These are phyloP conservation scores for Ilex aquifolium DNA, from an alignment of 257 asterid species.

Conservation along the genomic window DNA sequence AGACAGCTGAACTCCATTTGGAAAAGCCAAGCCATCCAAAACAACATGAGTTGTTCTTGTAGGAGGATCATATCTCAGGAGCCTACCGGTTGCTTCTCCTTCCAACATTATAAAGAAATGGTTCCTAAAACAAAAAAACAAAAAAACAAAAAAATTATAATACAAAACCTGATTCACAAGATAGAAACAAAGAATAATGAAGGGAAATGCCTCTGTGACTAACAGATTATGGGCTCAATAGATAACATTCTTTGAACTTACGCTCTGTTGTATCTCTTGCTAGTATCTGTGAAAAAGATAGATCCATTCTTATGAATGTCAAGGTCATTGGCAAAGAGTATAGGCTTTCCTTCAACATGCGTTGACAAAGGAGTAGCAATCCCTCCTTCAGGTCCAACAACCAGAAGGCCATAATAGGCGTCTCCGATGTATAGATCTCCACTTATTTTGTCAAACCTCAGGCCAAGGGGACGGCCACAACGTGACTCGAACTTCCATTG, in stretches of 20 bases:
- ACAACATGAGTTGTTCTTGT: conserved; percentile 68
- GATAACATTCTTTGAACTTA: conserved; percentile 23
- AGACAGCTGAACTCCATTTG: conserved; percentile 85
- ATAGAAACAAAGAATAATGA: too few species aligned
- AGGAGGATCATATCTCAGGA: conserved; percentile 69
- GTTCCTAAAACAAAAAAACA: conserved; percentile 26
- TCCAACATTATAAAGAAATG: conserved; percentile 80
- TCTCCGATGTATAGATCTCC: conserved; percentile 84
- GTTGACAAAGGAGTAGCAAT: conserved; percentile 59
- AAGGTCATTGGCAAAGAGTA: conserved; percentile 90
- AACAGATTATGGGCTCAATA: not conserved
- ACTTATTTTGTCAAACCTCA: conserved; percentile 53
- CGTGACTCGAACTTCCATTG: conserved; percentile 67
- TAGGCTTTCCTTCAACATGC: conserved; percentile 54
- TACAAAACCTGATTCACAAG: too few species aligned
- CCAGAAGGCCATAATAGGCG: conserved; percentile 74
- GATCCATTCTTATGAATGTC: conserved; percentile 81
- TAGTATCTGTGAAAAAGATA: conserved; percentile 87
- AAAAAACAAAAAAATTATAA: not conserved
- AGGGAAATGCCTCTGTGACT: too few species aligned
- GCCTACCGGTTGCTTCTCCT: conserved; percentile 85
- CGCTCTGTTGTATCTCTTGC: conserved; percentile 73
- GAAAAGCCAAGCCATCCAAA: conserved; percentile 67
- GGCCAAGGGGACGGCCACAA: conserved; percentile 92
- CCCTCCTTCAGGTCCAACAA: conserved; percentile 79